Evolutionary conservation across 2,329 filamentous ascomycete genomes (phyloP).

Genomic region (Neonectria punicea): DNA sequence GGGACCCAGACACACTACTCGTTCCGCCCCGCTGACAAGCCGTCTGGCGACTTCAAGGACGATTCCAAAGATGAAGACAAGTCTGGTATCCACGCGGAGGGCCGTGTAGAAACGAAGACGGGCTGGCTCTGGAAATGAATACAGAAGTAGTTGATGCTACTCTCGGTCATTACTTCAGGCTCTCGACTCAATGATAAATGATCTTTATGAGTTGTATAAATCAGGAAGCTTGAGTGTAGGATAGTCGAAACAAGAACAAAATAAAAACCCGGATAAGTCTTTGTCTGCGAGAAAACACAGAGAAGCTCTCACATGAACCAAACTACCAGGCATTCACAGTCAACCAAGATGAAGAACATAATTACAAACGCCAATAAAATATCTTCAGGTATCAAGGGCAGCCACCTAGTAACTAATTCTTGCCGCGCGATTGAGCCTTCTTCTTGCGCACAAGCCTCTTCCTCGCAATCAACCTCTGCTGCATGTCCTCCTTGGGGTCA

Average conservation of each 20-base stretch:
- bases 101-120: slow-evolving; percentile 41
- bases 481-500: slow-evolving; percentile 53
- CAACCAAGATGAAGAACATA: not conserved
- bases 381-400: slow-evolving; percentile 31
- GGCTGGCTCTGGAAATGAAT: slow-evolving; percentile 56
- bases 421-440: slow-evolving; percentile 57
- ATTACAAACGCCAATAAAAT: slow-evolving; percentile 21
- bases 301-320: not conserved
- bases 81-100: slow-evolving; percentile 25
- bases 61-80: slow-evolving; percentile 29
- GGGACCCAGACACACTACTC: slow-evolving; percentile 50
- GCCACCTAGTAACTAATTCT: slow-evolving; percentile 34
- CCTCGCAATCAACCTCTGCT: slow-evolving; percentile 84
- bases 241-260: not conserved
- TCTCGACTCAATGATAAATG: slow-evolving; percentile 31
- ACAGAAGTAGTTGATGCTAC: not conserved
- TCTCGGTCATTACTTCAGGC: not conserved
- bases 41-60: slow-evolving; percentile 14
- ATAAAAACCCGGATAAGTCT: not conserved
- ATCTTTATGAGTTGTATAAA: slow-evolving; percentile 19
- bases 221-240: slow-evolving; percentile 4
- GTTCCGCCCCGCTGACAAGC: slow-evolving; percentile 42
- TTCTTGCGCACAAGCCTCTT: slow-evolving; percentile 84
- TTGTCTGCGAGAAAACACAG: not conserved
- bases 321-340: not conserved